Conservation (phyloP, 345 rosid genomes). For the Hirschfeldia incana region DNA sequence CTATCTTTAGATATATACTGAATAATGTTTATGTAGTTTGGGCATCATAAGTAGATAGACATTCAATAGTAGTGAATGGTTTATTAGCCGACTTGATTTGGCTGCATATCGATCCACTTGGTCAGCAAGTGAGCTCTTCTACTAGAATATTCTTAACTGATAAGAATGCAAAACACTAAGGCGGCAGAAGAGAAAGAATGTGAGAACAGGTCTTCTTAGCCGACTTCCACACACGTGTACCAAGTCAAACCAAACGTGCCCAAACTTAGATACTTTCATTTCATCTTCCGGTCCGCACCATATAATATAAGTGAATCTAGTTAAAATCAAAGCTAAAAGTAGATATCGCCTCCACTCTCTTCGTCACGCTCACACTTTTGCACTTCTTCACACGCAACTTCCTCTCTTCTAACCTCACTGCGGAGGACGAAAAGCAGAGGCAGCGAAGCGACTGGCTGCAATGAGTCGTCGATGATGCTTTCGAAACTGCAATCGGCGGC, state of each 20-base stretch:
- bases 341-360: slow-evolving; percentile 21
- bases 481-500: too few species aligned
- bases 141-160: slow-evolving; percentile 29
- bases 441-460: too few species aligned
- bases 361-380: slow-evolving; percentile 11
- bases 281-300: slow-evolving; percentile 19
- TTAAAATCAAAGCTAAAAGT: neutral
- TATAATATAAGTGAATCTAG: neutral
- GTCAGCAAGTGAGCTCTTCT: slow-evolving; percentile 27
- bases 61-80: neutral
- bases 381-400: slow-evolving; percentile 41
- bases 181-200: slow-evolving; percentile 22
- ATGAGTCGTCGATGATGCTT: too few species aligned
- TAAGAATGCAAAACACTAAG: slow-evolving; percentile 26
- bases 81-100: slow-evolving; percentile 33
- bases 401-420: slow-evolving; percentile 29
- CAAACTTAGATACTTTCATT: slow-evolving; percentile 10
- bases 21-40: too few species aligned
- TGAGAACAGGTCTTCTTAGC: slow-evolving; percentile 34
- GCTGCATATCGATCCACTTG: slow-evolving; percentile 20
- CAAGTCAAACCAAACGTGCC: slow-evolving; percentile 37
- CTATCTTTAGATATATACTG: too few species aligned
- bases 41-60: too few species aligned
- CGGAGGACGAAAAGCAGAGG: neutral
- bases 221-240: slow-evolving; percentile 41